Conservation (phyloP, 192 early-diverging fungal species). For the Umbelopsis ramanniana region DNA sequence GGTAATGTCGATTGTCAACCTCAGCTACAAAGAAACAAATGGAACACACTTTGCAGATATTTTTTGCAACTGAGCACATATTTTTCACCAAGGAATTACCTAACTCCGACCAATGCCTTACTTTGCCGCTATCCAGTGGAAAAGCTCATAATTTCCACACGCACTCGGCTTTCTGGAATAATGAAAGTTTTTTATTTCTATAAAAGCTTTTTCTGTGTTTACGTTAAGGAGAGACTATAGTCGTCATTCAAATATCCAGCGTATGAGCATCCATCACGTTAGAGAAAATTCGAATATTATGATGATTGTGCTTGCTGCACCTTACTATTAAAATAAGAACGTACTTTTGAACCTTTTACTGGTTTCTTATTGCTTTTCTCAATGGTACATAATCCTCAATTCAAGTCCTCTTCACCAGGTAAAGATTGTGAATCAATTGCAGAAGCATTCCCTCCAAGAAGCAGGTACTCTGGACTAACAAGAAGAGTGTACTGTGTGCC, state of each 20-base stretch:
- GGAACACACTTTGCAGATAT: too few relatives aligned
- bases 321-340: conserved; percentile 11
- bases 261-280: background rate
- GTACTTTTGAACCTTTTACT: background rate
- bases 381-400: background rate
- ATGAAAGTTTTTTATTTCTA: too few relatives aligned
- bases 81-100: too few relatives aligned
- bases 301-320: background rate
- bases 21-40: too few relatives aligned
- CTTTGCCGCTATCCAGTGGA: too few relatives aligned
- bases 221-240: background rate
- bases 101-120: too few relatives aligned
- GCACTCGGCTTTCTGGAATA: too few relatives aligned
- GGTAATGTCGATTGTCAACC: too few relatives aligned
- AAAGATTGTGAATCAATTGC: conserved; percentile 10
- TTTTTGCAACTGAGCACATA: too few relatives aligned
- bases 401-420: background rate
- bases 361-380: background rate
- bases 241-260: background rate
- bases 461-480: background rate
- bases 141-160: too few relatives aligned
- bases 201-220: background rate
- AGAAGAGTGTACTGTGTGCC: background rate
- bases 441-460: background rate
- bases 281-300: conserved; percentile 12